phyloP scores from a whole-genome alignment of 805 yeast species.

The Cephaloascus albidus region DNA sequence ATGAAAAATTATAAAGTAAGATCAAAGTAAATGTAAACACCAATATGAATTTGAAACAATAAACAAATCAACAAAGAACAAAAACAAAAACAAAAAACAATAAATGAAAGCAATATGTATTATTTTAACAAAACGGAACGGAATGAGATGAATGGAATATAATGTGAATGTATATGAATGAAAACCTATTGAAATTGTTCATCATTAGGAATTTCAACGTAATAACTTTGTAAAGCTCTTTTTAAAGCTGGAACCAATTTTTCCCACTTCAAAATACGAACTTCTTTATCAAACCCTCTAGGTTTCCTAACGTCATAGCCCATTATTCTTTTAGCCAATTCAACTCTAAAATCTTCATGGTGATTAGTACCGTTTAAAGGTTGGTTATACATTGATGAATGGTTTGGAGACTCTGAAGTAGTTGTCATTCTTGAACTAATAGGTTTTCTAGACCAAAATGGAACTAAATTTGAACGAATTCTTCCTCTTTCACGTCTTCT shows the following conservation, averaged over 20 bases:
- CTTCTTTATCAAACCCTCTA: slow-evolving; percentile 62
- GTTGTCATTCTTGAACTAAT: slow-evolving; percentile 35
- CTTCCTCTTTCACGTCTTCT: slow-evolving; percentile 59
- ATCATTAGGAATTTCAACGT: slow-evolving; percentile 40
- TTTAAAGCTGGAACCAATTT: slow-evolving; percentile 48
- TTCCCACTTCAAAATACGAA: slow-evolving; percentile 53
- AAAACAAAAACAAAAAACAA: no score
- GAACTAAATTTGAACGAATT: slow-evolving; percentile 55
- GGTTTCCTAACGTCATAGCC: slow-evolving; percentile 54
- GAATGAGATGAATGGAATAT: no score
- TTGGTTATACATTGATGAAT: slow-evolving; percentile 2
- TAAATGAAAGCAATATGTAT: no score
- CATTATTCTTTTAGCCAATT: slow-evolving; percentile 58
- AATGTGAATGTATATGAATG: no score
- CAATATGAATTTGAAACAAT: no score
- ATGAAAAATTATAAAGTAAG: no score
- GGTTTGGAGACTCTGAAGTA: slow-evolving; percentile 3
- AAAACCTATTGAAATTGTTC: background rate
- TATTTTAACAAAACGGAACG: no score
- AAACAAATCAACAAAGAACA: no score
- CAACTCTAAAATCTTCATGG: slow-evolving; percentile 29
- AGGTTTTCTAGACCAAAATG: slow-evolving; percentile 58
- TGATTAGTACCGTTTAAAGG: background rate
- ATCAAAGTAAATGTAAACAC: no score
- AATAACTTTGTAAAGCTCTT: slow-evolving; percentile 59